Evolutionary conservation across 2,329 filamentous ascomycete genomes (phyloP).

Genomic region (Cladorrhinum sp.): DNA sequence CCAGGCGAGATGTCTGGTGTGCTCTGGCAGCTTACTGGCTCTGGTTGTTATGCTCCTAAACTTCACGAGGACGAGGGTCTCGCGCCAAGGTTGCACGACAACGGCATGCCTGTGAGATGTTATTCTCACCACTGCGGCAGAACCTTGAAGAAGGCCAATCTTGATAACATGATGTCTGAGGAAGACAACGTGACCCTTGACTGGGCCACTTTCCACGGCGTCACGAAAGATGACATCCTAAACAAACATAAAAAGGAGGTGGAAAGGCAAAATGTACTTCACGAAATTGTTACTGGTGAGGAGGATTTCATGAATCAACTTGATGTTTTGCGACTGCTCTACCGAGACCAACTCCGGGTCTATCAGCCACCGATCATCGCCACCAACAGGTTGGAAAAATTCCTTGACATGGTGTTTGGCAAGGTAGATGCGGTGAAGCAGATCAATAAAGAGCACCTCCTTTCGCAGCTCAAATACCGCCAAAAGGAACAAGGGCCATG

Average conservation of each 20-base stretch:
- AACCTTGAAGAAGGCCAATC: constrained; percentile 89
- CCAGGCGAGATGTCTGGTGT: constrained; percentile 80
- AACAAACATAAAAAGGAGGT: constrained; percentile 79
- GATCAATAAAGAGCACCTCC: constrained; percentile 87
- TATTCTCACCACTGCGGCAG: constrained; percentile 93
- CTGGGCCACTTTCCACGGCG: constrained; percentile 85
- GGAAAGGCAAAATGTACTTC: constrained; percentile 87
- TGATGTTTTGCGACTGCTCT: constrained; percentile 79
- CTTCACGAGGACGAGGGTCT: constrained; percentile 63
- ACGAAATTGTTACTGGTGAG: constrained; percentile 93
- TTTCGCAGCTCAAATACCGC: constrained; percentile 92
- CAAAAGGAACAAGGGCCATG: constrained; percentile 96
- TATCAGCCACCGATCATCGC: constrained; percentile 78
- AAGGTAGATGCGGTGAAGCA: constrained; percentile 84
- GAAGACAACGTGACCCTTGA: constrained; percentile 69
- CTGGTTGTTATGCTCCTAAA: constrained; percentile 84
- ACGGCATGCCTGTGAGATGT: constrained; percentile 69
- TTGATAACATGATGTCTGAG: constrained; percentile 69
- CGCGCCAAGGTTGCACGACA: constrained; percentile 73
- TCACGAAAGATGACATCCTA: constrained; percentile 74
- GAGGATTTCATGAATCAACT: constrained; percentile 88
- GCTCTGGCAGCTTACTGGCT: constrained; percentile 86
- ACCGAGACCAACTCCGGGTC: constrained; percentile 72
- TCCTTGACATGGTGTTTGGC: constrained; percentile 83
- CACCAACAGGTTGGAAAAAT: constrained; percentile 73